Conservation (phyloP, 371 early-diverging fungal species). For the Apophysomyces ossiformis region DNA sequence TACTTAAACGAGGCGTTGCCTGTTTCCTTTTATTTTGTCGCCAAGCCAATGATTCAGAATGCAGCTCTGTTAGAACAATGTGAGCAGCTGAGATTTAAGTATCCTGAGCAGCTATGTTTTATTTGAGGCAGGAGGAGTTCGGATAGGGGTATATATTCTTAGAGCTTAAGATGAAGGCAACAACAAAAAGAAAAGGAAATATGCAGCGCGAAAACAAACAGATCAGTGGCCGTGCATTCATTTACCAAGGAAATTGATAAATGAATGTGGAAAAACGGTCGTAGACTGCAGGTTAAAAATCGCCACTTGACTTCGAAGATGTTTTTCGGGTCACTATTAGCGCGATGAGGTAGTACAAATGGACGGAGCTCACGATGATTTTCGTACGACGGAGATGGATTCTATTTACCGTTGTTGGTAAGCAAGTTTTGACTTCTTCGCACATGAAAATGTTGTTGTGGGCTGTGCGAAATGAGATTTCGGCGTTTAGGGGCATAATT, state of each 20-base stretch:
- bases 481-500: constrained; percentile 8
- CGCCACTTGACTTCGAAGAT: constrained; percentile 7
- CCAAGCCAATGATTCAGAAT: not conserved
- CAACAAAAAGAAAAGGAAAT: constrained; percentile 5
- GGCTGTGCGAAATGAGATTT: constrained; percentile 9
- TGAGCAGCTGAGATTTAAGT: constrained; percentile 1
- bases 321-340: not conserved
- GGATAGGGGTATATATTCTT: not conserved
- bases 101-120: not conserved
- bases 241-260: not conserved
- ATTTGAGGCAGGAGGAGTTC: too few relatives aligned
- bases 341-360: constrained; percentile 6
- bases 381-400: not conserved
- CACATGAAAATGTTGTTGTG: constrained; percentile 11
- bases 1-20: not conserved
- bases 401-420: constrained; percentile 1
- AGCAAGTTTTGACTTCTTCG: constrained; percentile 11
- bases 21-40: not conserved
- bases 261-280: not conserved
- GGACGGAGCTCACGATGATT: constrained; percentile 5
- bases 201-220: constrained; percentile 2
- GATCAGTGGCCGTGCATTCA: not conserved
- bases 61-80: not conserved
- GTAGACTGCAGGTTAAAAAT: not conserved
- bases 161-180: not conserved